Evolutionary conservation across 1,139 yeast genomes (phyloP).

Genomic region (Zygosaccharomyces sapae): DNA sequence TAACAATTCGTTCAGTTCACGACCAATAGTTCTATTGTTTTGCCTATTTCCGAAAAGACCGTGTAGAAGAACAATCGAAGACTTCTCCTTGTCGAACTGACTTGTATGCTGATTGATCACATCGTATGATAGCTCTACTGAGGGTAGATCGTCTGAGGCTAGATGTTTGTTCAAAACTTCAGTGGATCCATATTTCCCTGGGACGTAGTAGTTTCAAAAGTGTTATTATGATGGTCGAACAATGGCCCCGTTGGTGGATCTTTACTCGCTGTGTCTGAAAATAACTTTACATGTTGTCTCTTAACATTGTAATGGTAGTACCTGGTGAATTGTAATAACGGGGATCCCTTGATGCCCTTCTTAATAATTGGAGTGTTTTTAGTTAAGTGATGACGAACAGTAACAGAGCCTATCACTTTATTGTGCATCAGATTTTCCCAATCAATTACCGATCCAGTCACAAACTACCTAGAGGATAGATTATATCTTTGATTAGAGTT

Average conservation of each 20-base stretch:
- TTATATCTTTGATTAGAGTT: not conserved
- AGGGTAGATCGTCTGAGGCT: slow-evolving; percentile 35
- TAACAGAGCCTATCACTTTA: slow-evolving; percentile 7
- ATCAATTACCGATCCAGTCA: slow-evolving; percentile 3
- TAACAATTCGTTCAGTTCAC: slow-evolving; percentile 39
- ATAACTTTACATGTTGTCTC: slow-evolving; percentile 12
- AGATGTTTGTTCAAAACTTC: slow-evolving; percentile 27
- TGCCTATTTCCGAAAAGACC: slow-evolving; percentile 83
- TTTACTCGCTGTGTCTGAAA: slow-evolving; percentile 9
- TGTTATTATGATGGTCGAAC: slow-evolving; percentile 27
- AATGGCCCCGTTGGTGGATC: slow-evolving; percentile 21
- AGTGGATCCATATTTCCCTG: slow-evolving; percentile 28
- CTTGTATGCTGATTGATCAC: slow-evolving; percentile 34
- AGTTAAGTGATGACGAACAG: slow-evolving; percentile 8
- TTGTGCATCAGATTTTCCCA: slow-evolving; percentile 12
- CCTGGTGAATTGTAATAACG: not conserved
- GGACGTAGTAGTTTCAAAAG: slow-evolving; percentile 21
- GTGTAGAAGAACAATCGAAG: slow-evolving; percentile 74
- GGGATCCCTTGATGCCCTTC: slow-evolving; percentile 2
- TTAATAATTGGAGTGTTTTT: slow-evolving; percentile 4
- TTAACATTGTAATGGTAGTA: slow-evolving; percentile 9
- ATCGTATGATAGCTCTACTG: slow-evolving; percentile 47
- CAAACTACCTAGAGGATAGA: too few species aligned
- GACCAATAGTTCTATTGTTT: slow-evolving; percentile 74
- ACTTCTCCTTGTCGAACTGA: slow-evolving; percentile 14